phyloP scores from a whole-genome alignment of 345 rosid genomes.

The Arabis alpina region DNA sequence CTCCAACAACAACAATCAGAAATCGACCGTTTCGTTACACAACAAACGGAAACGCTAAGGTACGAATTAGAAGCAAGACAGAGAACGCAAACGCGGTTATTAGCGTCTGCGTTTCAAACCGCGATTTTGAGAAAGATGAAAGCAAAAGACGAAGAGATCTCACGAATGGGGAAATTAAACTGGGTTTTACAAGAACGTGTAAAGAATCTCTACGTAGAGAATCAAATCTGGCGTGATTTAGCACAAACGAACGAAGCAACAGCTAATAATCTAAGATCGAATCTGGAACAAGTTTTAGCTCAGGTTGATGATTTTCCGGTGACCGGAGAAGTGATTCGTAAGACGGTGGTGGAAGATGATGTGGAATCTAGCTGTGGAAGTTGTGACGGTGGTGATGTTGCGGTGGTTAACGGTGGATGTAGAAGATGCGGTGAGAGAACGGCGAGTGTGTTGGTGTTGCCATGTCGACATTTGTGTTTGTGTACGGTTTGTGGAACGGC shows the following conservation, averaged over 20 bases:
- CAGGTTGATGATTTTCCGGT: constrained; percentile 58
- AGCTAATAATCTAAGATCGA: constrained; percentile 60
- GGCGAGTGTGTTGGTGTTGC: constrained; percentile 74
- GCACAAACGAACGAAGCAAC: constrained; percentile 80
- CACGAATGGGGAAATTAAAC: constrained; percentile 61
- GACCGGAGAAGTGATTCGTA: constrained; percentile 45
- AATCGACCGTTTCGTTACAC: constrained; percentile 54
- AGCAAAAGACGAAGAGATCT: constrained; percentile 76
- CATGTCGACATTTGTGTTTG: constrained; percentile 87
- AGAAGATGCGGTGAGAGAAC: constrained; percentile 64
- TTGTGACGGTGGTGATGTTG: constrained; percentile 36
- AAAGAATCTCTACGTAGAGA: constrained; percentile 60
- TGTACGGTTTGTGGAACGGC: constrained; percentile 71
- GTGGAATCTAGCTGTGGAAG: constrained; percentile 77
- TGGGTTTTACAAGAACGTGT: constrained; percentile 81
- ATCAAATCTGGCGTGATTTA: constrained; percentile 69
- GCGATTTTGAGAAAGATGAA: constrained; percentile 49
- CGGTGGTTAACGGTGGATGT: constrained; percentile 43
- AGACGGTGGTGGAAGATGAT: constrained; percentile 46
- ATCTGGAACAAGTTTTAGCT: constrained; percentile 67
- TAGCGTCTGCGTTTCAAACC: constrained; percentile 55
- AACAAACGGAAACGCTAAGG: constrained; percentile 63
- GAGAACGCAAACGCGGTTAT: constrained; percentile 57
- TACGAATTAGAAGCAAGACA: constrained; percentile 66
- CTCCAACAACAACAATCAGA: constrained; percentile 63